These are phyloP conservation scores for Gracilariopsis chorda DNA, from an alignment of 23 red algal species.

Conservation along the genomic window DNA sequence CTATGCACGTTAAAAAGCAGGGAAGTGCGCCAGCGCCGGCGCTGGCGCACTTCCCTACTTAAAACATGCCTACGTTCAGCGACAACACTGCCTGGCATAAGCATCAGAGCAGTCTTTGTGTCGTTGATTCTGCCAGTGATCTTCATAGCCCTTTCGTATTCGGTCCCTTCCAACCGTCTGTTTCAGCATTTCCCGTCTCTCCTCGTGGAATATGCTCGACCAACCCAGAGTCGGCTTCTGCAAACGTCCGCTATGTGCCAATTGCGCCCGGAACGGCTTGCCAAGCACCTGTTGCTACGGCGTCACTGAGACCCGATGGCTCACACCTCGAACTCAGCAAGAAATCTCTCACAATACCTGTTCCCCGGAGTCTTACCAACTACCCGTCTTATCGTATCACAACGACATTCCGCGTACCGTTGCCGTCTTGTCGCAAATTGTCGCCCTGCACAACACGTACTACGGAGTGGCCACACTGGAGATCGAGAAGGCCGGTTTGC, in stretches of 20 bases:
- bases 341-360: not conserved
- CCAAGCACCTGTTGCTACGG: not conserved
- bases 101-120: too few relatives aligned
- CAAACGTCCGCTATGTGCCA: not conserved
- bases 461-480: not conserved
- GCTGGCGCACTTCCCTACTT: too few relatives aligned
- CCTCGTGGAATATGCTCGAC: too few relatives aligned
- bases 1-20: too few relatives aligned
- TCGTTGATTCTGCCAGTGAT: too few relatives aligned
- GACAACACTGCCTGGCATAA: too few relatives aligned
- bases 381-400: not conserved
- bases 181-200: too few relatives aligned
- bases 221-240: not conserved
- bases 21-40: too few relatives aligned
- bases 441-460: not conserved
- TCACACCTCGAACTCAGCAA: not conserved
- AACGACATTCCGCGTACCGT: not conserved
- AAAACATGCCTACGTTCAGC: too few relatives aligned
- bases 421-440: not conserved
- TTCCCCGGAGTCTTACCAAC: not conserved
- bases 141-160: too few relatives aligned
- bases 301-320: not conserved
- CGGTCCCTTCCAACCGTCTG: too few relatives aligned
- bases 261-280: not conserved
- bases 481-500: not conserved